Percentiles rank a stretch among this genome's conserved stretches.
Conservation (phyloP, 768 basidiomycete genomes). For the Cantharellus anzutake region DNA sequence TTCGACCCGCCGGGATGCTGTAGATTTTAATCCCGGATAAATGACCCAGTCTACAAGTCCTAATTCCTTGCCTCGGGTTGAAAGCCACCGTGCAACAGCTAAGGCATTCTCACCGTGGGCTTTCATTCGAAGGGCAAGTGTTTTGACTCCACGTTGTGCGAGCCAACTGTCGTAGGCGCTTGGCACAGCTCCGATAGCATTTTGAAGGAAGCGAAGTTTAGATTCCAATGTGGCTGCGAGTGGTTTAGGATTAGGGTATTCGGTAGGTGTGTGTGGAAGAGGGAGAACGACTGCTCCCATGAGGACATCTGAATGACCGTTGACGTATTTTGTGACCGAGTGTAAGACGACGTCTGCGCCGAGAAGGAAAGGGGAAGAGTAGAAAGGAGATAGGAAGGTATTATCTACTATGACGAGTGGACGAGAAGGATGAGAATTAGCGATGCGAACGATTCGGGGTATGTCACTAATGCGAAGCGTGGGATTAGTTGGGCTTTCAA, state of each 20-base stretch:
- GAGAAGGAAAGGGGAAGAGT: conserved; percentile 63
- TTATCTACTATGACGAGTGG: conserved; percentile 85
- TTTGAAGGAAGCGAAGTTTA: conserved; percentile 72
- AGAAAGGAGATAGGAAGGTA: conserved; percentile 88
- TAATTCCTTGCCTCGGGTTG: conserved; percentile 14
- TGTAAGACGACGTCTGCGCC: conserved; percentile 76
- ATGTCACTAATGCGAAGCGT: too few relatives aligned
- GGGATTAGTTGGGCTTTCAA: too few relatives aligned
- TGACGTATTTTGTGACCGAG: conserved; percentile 67
- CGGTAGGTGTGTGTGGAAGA: too few relatives aligned
- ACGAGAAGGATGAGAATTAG: conserved; percentile 14
- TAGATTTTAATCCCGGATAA: conserved; percentile 86
- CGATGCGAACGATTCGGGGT: too few relatives aligned
- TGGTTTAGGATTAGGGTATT: too few relatives aligned
- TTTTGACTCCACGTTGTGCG: conserved; percentile 79
- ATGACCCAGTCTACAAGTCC: conserved; percentile 50
- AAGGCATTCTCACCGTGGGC: conserved; percentile 75
- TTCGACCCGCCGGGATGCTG: conserved; percentile 20
- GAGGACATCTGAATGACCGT: conserved; percentile 86
- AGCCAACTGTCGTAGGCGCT: conserved; percentile 82
- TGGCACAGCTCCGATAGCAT: conserved; percentile 69
- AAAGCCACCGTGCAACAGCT: conserved; percentile 43
- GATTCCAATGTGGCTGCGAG: conserved; percentile 19
- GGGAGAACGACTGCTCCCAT: conserved; percentile 64
- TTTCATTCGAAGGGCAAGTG: conserved; percentile 73